Conservation (phyloP, 2,329 filamentous ascomycete genomes). For the Xylaria arbuscula region DNA sequence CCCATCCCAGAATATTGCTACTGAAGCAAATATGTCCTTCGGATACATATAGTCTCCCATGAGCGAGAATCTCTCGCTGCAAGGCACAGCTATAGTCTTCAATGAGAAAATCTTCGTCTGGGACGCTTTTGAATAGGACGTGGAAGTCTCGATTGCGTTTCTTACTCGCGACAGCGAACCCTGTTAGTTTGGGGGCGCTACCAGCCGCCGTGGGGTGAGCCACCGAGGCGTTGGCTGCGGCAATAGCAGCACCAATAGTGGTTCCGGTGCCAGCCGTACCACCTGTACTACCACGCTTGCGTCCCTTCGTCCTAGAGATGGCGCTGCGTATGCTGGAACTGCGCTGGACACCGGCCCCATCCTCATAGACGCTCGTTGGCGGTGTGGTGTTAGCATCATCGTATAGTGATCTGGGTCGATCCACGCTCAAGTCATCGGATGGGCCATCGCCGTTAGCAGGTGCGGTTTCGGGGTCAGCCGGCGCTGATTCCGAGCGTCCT, state of each 20-base stretch:
- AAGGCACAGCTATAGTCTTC: constrained; percentile 98
- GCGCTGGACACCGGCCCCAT: constrained; percentile 66
- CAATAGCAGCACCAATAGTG: constrained; percentile 78
- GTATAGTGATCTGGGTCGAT: constrained; percentile 62
- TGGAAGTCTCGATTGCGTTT: constrained; percentile 98
- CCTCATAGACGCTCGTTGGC: constrained; percentile 73
- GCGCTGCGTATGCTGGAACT: constrained; percentile 75
- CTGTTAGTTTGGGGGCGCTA: constrained; percentile 81
- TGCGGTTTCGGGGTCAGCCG: constrained; percentile 56
- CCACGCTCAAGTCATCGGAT: constrained; percentile 51
- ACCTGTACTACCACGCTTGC: constrained; percentile 85
- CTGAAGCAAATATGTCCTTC: constrained; percentile 98
- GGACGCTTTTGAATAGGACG: constrained; percentile 91
- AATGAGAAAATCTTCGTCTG: constrained; percentile 97
- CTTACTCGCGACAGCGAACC: constrained; percentile 95
- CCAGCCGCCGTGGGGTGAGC: constrained; percentile 68
- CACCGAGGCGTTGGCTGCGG: constrained; percentile 76
- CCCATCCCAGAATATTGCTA: constrained; percentile 98
- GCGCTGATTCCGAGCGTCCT: constrained; percentile 68
- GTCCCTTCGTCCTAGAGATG: constrained; percentile 65
- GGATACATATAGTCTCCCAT: constrained; percentile 93
- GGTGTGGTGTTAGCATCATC: constrained; percentile 67
- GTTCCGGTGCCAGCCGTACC: constrained; percentile 69
- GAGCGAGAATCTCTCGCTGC: constrained; percentile 93
- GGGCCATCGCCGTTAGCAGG: constrained; percentile 51